These are phyloP conservation scores for Fragaria iinumae DNA, from an alignment of 306 rosid species.

Conservation along the genomic window DNA sequence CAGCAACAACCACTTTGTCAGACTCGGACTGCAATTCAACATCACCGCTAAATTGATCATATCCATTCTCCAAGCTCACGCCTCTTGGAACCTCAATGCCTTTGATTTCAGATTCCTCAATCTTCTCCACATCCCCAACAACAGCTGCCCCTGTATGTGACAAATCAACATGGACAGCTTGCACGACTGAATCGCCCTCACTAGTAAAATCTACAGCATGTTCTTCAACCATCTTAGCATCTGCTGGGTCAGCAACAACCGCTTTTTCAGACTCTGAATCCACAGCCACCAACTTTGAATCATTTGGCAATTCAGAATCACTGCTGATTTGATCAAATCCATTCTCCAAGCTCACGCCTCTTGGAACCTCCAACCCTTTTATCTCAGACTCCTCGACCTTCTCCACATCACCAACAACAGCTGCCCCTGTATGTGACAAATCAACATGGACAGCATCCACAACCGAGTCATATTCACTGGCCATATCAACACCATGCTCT, in stretches of 20 bases:
- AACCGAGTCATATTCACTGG: neutral
- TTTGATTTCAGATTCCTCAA: neutral
- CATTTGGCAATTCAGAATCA: constrained; percentile 28
- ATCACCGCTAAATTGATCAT: neutral
- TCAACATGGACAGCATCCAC: constrained; percentile 1
- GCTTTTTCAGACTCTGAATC: constrained; percentile 24
- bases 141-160: neutral
- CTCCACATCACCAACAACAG: constrained; percentile 7
- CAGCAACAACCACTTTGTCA: constrained; percentile 30
- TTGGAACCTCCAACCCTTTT: neutral
- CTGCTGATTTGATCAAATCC: neutral
- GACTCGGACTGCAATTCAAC: constrained; percentile 26
- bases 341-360: neutral
- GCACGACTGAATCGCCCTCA: neutral
- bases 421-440: neutral
- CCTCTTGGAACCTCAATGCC: neutral
- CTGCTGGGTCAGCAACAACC: constrained; percentile 12
- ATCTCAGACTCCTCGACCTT: constrained; percentile 3
- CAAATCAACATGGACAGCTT: neutral
- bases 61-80: neutral
- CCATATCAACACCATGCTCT: neutral
- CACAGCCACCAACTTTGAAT: constrained; percentile 13
- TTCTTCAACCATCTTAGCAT: neutral
- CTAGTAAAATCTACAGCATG: neutral
- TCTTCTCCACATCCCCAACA: constrained; percentile 11